These are phyloP conservation scores for Paraphoma sp. DNA, from an alignment of 2,329 filamentous ascomycete genomes.

Conservation along the genomic window DNA sequence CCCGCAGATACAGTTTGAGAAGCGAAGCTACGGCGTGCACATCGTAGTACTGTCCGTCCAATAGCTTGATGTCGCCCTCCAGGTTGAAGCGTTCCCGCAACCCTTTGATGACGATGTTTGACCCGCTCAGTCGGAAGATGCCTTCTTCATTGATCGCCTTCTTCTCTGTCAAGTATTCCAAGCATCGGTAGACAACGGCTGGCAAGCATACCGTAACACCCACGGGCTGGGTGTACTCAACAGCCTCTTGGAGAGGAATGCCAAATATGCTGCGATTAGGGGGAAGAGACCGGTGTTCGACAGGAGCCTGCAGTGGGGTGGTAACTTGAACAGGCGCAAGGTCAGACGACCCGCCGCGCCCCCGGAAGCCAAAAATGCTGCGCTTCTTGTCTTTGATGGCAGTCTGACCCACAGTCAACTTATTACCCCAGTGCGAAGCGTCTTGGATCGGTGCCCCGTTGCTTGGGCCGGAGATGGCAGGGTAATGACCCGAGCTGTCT, in stretches of 20 bases:
- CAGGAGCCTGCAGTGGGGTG: constrained; percentile 10
- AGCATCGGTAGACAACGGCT: constrained; percentile 91
- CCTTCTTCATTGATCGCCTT: constrained; percentile 86
- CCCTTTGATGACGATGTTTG: constrained; percentile 89
- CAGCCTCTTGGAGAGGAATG: constrained; percentile 82
- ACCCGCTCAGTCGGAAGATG: constrained; percentile 96
- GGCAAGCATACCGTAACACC: constrained; percentile 80
- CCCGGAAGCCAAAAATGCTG: constrained; percentile 69
- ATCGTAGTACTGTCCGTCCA: constrained; percentile 89
- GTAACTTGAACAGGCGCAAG: constrained; percentile 49
- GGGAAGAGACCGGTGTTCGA: constrained; percentile 40
- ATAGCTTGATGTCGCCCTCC: constrained; percentile 88
- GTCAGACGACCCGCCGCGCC: constrained; percentile 74
- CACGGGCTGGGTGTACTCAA: constrained; percentile 76
- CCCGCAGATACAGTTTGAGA: constrained; percentile 90
- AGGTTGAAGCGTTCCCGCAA: constrained; percentile 91
- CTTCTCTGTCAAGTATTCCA: constrained; percentile 88
- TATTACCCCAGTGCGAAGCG: constrained; percentile 85
- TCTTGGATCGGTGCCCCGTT: constrained; percentile 87
- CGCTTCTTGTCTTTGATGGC: constrained; percentile 82
- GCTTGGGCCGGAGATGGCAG: constrained; percentile 78
- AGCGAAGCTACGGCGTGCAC: constrained; percentile 95
- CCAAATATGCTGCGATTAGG: constrained; percentile 75
- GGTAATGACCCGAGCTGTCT: constrained; percentile 43
- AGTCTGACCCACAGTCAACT: constrained; percentile 47